Base-by-base conservation (phyloP, 768 basidiomycete genomes). In the Lactarius akahatsu region DNA sequence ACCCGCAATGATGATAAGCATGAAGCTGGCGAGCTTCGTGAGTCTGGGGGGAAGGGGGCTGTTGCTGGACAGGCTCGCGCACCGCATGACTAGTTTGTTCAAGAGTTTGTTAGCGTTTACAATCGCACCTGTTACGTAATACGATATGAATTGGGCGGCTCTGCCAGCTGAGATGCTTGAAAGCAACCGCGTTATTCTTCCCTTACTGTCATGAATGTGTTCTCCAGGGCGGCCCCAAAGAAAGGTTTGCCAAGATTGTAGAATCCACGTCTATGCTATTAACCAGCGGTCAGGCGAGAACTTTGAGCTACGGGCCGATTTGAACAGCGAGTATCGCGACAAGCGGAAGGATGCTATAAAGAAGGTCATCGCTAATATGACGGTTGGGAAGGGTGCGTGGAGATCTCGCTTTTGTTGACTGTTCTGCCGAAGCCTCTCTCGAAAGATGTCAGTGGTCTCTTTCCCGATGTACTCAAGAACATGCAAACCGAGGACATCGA, bases 401-500 rank as follows among this genome's bases (percentile, higher is more conserved):
- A 10, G 10, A 54, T 56, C 45, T 28, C 23, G 38, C 28, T 1
- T 38, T 47, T 20, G 47, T 41, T 1, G 26, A 3, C 13, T 5
- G 47, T 59, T 8, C 40, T 40, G 20, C 40, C 38, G n/a, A 59
- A 52, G 2, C n/a, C 6, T 18, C 34, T 41, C 26, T 15, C n/a
- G 9, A 26, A 61, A 91, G 91, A 94, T 78, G 91, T 94, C 78
- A 91, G 90, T 73, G 95, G 96, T 26, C 86, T 98, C 71, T 98
- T 98, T 75, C 96, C 96, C 9, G 94, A 98, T 78, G 96, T 98
- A 36, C 87, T 99, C 74, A 97, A 97, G 84, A 98, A 98, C 78
- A 97, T 95, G 96, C 96, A 98, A 80, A 98, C 97, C 30, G 96
- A 99, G 60, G 96, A 98, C 76, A 85, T 99, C 62, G 97, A 99